These are phyloP conservation scores for Penicillium concentricum DNA, from an alignment of 2,329 filamentous ascomycete genomes.

Conservation along the genomic window DNA sequence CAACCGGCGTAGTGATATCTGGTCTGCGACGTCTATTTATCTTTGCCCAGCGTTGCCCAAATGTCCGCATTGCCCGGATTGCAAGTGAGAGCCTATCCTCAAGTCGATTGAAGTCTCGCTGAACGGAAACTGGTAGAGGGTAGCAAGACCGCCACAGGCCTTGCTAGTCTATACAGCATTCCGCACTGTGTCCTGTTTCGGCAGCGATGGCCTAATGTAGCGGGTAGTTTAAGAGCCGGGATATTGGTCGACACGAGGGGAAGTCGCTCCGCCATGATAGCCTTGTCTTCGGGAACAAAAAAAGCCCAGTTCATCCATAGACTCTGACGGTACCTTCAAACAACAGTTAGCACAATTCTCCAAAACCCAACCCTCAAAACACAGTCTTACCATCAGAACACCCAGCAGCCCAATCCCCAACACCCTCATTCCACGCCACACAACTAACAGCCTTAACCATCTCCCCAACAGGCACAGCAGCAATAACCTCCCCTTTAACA, in stretches of 20 bases:
- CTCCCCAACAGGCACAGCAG: constrained; percentile 53
- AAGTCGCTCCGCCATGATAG: neutral
- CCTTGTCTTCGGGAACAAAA: neutral
- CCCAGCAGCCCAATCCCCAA: constrained; percentile 40
- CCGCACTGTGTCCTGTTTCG: neutral
- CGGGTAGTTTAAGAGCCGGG: neutral
- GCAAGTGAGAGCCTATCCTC: neutral
- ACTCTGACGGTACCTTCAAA: constrained; percentile 4
- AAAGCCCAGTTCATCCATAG: constrained; percentile 1
- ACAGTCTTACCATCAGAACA: constrained; percentile 42
- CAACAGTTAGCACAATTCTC: neutral
- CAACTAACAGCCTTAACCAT: constrained; percentile 46
- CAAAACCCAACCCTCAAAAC: neutral
- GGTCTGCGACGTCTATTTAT: neutral
- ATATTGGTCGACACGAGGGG: neutral
- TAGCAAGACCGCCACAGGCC: neutral
- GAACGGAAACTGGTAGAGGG: neutral
- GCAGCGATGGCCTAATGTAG: neutral
- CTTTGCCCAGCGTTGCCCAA: neutral
- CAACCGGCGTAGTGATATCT: neutral
- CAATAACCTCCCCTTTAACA: constrained; percentile 66
- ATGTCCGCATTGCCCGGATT: neutral
- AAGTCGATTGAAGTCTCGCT: neutral
- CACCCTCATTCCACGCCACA: constrained; percentile 47
- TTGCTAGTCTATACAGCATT: neutral